Conservation (phyloP, 2,329 filamentous ascomycete genomes). For the Beauveria brongniartii region DNA sequence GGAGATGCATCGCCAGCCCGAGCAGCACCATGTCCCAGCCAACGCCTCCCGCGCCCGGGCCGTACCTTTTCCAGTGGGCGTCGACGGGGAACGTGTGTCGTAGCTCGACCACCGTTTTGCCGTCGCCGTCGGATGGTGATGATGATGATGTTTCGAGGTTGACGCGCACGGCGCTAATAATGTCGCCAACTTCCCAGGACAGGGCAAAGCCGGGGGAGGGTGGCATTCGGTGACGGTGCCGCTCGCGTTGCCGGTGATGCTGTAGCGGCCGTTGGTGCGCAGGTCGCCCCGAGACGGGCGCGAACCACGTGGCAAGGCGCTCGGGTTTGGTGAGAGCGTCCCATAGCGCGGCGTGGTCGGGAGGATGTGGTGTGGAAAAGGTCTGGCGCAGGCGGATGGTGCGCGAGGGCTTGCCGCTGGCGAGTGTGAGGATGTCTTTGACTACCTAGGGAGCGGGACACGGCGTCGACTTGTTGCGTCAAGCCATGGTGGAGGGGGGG, state of each 20-base stretch:
- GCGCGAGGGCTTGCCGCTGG: conserved; percentile 1
- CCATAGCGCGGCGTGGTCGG: not conserved
- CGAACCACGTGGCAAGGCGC: not conserved
- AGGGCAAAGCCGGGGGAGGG: not conserved
- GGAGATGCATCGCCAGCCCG: not conserved
- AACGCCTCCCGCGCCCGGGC: conserved; percentile 5
- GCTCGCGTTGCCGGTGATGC: conserved; percentile 2
- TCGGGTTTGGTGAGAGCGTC: not conserved
- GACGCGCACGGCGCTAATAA: not conserved
- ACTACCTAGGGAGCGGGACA: not conserved
- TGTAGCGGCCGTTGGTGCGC: conserved; percentile 6
- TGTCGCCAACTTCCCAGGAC: conserved; percentile 1
- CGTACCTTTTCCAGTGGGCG: conserved; percentile 4
- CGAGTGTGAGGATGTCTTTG: conserved; percentile 1
- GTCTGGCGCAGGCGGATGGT: not conserved
- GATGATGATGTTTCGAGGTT: not conserved
- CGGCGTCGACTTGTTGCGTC: not conserved
- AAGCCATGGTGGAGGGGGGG: not conserved
- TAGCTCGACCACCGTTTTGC: not conserved
- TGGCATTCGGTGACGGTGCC: conserved; percentile 5
- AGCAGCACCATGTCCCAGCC: conserved; percentile 7
- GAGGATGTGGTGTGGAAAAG: not conserved
- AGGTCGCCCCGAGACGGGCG: conserved; percentile 8
- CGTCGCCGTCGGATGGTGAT: not conserved
- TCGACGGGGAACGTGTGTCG: conserved; percentile 2